These are phyloP conservation scores for Lipomyces chichibuensis DNA, from an alignment of 805 yeast genomes.

Conservation along the genomic window DNA sequence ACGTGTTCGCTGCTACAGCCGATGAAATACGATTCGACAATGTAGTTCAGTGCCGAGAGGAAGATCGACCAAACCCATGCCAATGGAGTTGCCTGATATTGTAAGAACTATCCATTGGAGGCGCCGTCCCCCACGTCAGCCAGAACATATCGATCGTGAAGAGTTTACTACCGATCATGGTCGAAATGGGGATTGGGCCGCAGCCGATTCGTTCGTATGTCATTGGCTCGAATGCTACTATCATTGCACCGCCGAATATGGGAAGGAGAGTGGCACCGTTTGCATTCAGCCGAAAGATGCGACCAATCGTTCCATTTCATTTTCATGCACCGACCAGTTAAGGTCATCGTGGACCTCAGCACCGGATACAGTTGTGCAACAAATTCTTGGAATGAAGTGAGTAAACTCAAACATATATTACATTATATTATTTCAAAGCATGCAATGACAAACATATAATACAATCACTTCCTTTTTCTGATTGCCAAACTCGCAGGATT, in stretches of 20 bases:
- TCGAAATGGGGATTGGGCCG: conserved; percentile 59
- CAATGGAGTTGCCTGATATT: conserved; percentile 63
- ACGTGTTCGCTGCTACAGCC: conserved; percentile 70
- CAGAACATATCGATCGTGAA: conserved; percentile 74
- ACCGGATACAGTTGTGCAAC: too few relatives aligned
- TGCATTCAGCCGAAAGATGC: too few relatives aligned
- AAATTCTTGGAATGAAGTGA: too few relatives aligned
- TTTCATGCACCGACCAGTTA: too few relatives aligned
- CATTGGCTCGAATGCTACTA: conserved; percentile 44
- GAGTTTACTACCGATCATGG: conserved; percentile 62
- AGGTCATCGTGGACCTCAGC: too few relatives aligned
- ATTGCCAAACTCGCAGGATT: not conserved
- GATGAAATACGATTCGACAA: conserved; percentile 76
- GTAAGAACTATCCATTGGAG: conserved; percentile 84
- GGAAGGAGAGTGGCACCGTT: too few relatives aligned
- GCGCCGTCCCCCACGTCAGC: conserved; percentile 73
- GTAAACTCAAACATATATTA: too few relatives aligned
- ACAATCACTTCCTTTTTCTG: not conserved
- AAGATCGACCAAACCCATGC: conserved; percentile 70
- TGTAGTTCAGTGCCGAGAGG: conserved; percentile 68
- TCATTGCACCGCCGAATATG: conserved; percentile 54
- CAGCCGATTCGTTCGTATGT: conserved; percentile 15
- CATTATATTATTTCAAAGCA: too few relatives aligned
- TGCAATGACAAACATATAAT: not conserved
- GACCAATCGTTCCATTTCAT: too few relatives aligned